Base-by-base conservation (phyloP, 371 early-diverging fungal species). In the Lichtheimia ramosa region DNA sequence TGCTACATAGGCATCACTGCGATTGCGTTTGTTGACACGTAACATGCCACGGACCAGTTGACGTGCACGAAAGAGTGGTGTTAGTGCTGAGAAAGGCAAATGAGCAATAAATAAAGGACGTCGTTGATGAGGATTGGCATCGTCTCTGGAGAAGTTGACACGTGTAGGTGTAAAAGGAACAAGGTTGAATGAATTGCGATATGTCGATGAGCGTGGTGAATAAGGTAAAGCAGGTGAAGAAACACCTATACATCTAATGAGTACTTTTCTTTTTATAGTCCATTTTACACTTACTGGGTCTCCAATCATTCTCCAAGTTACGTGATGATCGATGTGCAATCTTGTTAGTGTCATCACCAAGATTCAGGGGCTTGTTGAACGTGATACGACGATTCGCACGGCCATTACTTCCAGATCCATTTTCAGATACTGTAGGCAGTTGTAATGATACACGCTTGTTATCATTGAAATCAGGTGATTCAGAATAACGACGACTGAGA, bases 1-100 rank as follows among this genome's bases (percentile, higher is more conserved):
- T 4, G 87, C 82, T n/a, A 93, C 93, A 74, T 95, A 95, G 39
- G 92, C 92, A 62, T 94, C 92, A 43, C 77, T 81, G 42, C 90
- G 79, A 64, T 88, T 88, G 53, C 86, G 83, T 50, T 89, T 90
- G 79, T 92, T 95, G 65, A 94, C 86, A 50, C 96, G 87, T 41
- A 95, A 61, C 5, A 79, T 74, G 34, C 94, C 96, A 48, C 83
- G 79, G 4, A 83, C 76, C 20, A 69, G 61, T 67, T 69, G 81
- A 10, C 77, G 70, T 5, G 69, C 65, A 15, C 73, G 79, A 50
- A 77, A 70, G 41, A 83, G 66, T 4, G 81, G 69, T 13, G 79
- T 71, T 18, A 83, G 63, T 18, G 81, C 79, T 24, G 81, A 79
- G 54, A 79, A 83, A 8, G 83, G 79, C 61, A 83, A 59, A 52